Base-by-base conservation (phyloP, 2,329 filamentous ascomycete species). In the Fusarium tanahbumbuense region DNA sequence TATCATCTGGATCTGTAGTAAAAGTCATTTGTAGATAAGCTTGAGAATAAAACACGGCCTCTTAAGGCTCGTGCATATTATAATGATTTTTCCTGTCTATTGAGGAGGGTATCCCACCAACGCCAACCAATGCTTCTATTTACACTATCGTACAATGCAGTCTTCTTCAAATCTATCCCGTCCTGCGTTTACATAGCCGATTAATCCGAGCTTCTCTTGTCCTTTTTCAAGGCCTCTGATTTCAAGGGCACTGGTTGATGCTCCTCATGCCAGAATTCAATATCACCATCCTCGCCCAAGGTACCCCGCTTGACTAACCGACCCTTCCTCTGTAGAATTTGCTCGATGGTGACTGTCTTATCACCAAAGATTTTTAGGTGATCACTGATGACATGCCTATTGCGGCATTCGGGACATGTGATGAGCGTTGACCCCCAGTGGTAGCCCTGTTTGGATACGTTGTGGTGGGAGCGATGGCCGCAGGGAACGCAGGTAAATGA, bases 401-500 rank as follows among this genome's bases (percentile, higher is more conserved):
- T 94, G 76, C 91, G 90, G 81, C 96, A 99, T 6, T 85, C 84
- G 0, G 96, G 95, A 78, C 96, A 99, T 34, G 91, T 91, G 70
- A 98, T 94, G 60, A 99, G 84, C 7, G 96, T 91, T 2, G 93
- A 95, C 37, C 96, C 96, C 68, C 91, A 86, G 81, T 98, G 94
- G 78, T 99, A 99, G 32, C 93, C 96, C 78, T 98, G 96, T 81
- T 98, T 98, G 30, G 93, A 93, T 74, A 99, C 85, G 53, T 87
- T 87, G 82, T 99, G 97, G 15, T 89, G 87, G n/a, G 93, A 97
- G 61, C 94, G 91, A 37, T 87, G 83, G 47, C 86, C 84, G 82
- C 96, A 99, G 32, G 93, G 93, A 63, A 92, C 90, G 86, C 96
- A 99, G 72, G 96, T 99, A 79, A 99, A 98, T 52, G 90, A 92